Conservation (phyloP, 495 filamentous ascomycete genomes). For the Saxophila tyrrhenica region DNA sequence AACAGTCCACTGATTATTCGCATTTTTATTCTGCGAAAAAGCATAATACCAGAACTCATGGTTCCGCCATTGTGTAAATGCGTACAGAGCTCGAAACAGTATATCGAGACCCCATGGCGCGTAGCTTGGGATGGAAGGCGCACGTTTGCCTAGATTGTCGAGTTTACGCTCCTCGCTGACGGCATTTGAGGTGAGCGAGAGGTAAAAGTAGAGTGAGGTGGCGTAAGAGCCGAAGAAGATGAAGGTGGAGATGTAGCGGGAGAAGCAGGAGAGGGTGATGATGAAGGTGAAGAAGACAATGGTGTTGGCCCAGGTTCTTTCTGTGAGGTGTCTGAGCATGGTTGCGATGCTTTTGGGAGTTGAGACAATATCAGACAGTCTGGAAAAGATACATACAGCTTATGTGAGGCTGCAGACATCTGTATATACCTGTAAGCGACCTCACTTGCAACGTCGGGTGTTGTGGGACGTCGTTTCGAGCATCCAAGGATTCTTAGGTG, state of each 20-base stretch:
- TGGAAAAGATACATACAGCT: too few species aligned
- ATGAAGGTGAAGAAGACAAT: slow-evolving; percentile 2
- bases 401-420: too few species aligned
- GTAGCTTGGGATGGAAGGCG: slow-evolving; percentile 18
- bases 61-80: slow-evolving; percentile 41
- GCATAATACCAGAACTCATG: slow-evolving; percentile 47
- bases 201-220: too few species aligned
- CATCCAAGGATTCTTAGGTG: too few species aligned
- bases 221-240: not conserved
- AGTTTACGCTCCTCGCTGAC: slow-evolving; percentile 3
- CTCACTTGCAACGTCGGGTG: too few species aligned
- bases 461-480: too few species aligned
- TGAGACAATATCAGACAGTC: too few species aligned
- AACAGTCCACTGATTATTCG: slow-evolving; percentile 37
- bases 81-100: slow-evolving; percentile 40
- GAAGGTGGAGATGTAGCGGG: not conserved
- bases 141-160: slow-evolving; percentile 21
- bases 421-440: too few species aligned
- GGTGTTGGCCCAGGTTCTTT: slow-evolving; percentile 9
- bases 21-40: slow-evolving; percentile 34
- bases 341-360: not conserved
- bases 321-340: slow-evolving; percentile 6
- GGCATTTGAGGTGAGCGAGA: not conserved
- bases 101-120: slow-evolving; percentile 46
- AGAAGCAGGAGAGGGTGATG: not conserved